Base-by-base conservation (phyloP, 2,329 filamentous ascomycete genomes). In the Colletotrichum eremochloae region DNA sequence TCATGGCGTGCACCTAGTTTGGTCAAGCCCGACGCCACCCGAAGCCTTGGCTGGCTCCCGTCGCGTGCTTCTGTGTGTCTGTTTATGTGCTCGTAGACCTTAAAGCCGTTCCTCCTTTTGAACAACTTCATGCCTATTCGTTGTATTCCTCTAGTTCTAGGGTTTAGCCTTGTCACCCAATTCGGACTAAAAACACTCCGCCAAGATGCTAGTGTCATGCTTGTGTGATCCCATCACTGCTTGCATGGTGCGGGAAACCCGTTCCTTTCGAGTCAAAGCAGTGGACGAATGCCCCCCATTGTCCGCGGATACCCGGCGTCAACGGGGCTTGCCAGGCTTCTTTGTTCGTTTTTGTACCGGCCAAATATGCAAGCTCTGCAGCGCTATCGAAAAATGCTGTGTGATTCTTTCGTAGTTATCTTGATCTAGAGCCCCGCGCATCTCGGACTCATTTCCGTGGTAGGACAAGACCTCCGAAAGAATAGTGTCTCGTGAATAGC, bases 401-500 rank as follows among this genome's bases (percentile, higher is more conserved):
- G 20, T 55, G 48, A 56, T 64, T 46, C 31, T 56, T 65, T 55
- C 53, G 33, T 57, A 67, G 5, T 5, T 44, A 50, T 42, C 61
- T 61, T 46, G 66, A 72, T 72, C 60, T 40, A 55, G 66, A 38
- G 56, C 46, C 66, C 55, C 69, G 61, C 60, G 60, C 18, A 38
- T 31, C 38, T 65, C 69, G 66, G 69, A 29, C 44, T 40, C 53
- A 64, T 72, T 69, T 55, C 66, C 66, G 48, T 61, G 66, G 60
- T 69, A 64, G 69, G 69, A 69, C 52, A 69, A 40, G 60, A 69
- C 55, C 61, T 56, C 69, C 69, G 69, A 72, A 38, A 38, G 53
- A 58, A 33, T 48, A 8, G 53, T 42, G 55, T 55, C 60, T 61
- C 66, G 55, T 72, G 69, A 38, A 61, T 65, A 66, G 61, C 38